Evolutionary conservation across 108 stramenopile genomes (phyloP).

Genomic region (Epithemia pelagica): DNA sequence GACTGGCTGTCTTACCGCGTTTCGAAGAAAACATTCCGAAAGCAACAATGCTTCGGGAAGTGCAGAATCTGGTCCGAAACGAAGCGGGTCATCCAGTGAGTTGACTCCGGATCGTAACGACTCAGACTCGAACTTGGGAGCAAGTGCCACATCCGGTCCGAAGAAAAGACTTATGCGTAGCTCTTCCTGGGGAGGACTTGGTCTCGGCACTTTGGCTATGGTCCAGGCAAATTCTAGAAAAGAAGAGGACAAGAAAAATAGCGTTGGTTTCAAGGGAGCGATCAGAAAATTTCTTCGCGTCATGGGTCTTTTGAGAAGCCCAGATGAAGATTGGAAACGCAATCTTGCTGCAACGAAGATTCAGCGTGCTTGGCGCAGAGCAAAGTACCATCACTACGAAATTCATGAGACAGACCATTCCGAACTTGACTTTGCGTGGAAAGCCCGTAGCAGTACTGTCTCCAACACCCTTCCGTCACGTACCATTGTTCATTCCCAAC

Average conservation of each 20-base stretch:
- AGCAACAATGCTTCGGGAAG: background rate
- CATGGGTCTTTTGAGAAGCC: slow-evolving; percentile 18
- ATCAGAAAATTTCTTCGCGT: slow-evolving; percentile 10
- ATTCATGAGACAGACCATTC: background rate
- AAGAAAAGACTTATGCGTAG: background rate
- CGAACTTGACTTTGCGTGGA: slow-evolving; percentile 7
- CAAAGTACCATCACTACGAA: background rate
- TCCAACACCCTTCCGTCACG: background rate
- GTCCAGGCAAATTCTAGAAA: slow-evolving; percentile 4
- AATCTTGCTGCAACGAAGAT: slow-evolving; percentile 36
- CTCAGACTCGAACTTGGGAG: background rate
- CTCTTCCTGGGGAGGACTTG: slow-evolving; percentile 24
- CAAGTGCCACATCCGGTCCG: background rate
- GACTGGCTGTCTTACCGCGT: background rate
- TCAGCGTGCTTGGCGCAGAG: slow-evolving; percentile 33
- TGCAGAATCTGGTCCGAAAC: background rate
- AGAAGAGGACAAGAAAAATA: slow-evolving; percentile 11
- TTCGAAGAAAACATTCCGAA: background rate
- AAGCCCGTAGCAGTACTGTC: background rate
- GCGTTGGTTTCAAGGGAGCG: background rate
- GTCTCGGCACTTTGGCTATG: slow-evolving; percentile 21
- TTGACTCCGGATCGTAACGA: background rate
- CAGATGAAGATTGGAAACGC: slow-evolving; percentile 27
- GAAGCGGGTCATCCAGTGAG: background rate
- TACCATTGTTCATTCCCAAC: background rate